These are phyloP conservation scores for Salmacisia buchloeana DNA, from an alignment of 1,284 basidiomycete genomes.

Conservation along the genomic window DNA sequence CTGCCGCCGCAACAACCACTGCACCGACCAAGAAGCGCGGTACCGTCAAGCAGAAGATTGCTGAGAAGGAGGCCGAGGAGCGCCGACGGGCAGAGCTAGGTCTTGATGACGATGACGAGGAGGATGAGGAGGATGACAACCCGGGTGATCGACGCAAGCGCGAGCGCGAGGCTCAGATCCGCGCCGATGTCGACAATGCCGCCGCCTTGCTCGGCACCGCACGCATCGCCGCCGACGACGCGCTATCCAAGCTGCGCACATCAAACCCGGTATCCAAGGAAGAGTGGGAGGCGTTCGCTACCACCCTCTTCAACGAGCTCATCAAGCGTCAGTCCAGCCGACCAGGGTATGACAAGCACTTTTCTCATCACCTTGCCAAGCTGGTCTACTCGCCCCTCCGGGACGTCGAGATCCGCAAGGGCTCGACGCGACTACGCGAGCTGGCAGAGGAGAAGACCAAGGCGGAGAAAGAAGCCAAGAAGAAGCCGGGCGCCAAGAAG, in stretches of 20 bases:
- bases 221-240: slow-evolving; percentile 22
- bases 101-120: slow-evolving; percentile 19
- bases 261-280: slow-evolving; percentile 39
- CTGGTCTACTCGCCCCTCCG: slow-evolving; percentile 27
- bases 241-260: slow-evolving; percentile 17
- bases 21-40: slow-evolving; percentile 43
- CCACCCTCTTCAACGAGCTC: slow-evolving; percentile 26
- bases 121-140: slow-evolving; percentile 21
- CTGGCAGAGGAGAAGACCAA: slow-evolving; percentile 43
- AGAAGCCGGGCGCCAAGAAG: slow-evolving; percentile 31
- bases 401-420: slow-evolving; percentile 44
- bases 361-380: slow-evolving; percentile 32
- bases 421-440: slow-evolving; percentile 34
- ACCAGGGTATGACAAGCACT: slow-evolving; percentile 46
- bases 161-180: slow-evolving; percentile 42
- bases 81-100: slow-evolving; percentile 25
- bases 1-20: slow-evolving; percentile 8
- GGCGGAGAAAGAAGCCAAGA: slow-evolving; percentile 44
- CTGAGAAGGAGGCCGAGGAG: slow-evolving; percentile 39
- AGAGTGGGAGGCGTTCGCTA: slow-evolving; percentile 41
- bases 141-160: slow-evolving; percentile 24
- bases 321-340: slow-evolving; percentile 33
- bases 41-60: slow-evolving; percentile 46
- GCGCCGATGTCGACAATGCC: slow-evolving; percentile 46
- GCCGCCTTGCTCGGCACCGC: slow-evolving; percentile 40